Base-by-base conservation (phyloP, 345 rosid species). In the Populus euphratica region DNA sequence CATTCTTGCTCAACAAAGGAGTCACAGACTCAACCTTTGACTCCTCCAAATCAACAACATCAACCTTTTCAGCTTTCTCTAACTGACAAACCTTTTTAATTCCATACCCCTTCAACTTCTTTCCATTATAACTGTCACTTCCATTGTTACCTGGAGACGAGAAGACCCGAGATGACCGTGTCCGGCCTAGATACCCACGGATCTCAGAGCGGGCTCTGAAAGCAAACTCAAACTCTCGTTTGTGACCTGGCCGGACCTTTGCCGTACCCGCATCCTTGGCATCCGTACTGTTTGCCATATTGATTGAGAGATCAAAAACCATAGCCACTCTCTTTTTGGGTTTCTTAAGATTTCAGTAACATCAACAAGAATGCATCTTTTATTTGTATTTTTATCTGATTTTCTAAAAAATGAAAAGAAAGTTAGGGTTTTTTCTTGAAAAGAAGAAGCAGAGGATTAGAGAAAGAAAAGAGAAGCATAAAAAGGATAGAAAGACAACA, bases 151-250 rank as follows among this genome's bases (percentile, higher is more conserved):
- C 62, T 54, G 62, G 62, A 20, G 62, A 54, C 9, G 62, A 54
- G 62, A 54, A 54, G 62, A 54, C 62, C 76, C 73, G 85, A 72
- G 87, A 84, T 33, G 91, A 83, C 31, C 98, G 87, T 6, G 98
- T 95, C 71, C 97, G 91, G 10, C 98, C 98, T 70, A 93, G 33
- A 8, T 86, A 83, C 82, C 94, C 97, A 61, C 85, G 85, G 86
- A 94, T 90, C 93, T 95, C 98, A 17, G 93, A 82, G 75, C 85
- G 98, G 17, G 86, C 87, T 90, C 84, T 89, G 88, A 90, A 80
- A 12, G 93, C 96, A 70, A 93, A 95, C 81, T 89, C 94, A 43
- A 93, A 85, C 81, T 95, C 99, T 9, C 99, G 91, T 87, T 95
- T 95, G 56, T 87, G 73, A 35, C 99, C 93, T 4, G 91, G 83